phyloP scores from a whole-genome alignment of 306 rosid species.

The Glycine latifolia region DNA sequence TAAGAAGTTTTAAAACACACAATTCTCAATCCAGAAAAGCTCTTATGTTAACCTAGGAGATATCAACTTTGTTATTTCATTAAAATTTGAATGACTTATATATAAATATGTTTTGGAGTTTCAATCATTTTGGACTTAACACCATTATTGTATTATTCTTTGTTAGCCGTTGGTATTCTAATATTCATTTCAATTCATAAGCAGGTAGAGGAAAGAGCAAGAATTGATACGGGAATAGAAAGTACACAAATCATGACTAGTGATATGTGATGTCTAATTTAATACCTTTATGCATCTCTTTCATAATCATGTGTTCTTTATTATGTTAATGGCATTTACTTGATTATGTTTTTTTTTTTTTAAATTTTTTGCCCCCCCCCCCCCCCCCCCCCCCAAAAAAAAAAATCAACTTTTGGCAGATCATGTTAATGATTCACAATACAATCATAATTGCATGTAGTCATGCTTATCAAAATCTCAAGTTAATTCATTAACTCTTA shows the following conservation, averaged over 20 bases:
- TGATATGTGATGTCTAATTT: neutral
- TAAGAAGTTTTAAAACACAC: neutral
- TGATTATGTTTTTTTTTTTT: neutral
- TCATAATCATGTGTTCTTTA: neutral
- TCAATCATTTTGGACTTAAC: neutral
- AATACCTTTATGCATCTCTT: neutral
- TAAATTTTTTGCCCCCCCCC: neutral
- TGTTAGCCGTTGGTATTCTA: neutral
- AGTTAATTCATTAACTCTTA: too few relatives aligned
- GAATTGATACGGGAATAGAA: neutral
- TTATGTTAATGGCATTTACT: neutral
- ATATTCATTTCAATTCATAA: neutral
- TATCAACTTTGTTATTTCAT: neutral
- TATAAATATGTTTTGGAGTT: neutral
- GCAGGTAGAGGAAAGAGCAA: neutral
- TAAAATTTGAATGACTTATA: neutral
- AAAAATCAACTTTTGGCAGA: neutral
- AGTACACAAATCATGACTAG: neutral
- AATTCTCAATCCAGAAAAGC: neutral
- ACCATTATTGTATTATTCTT: neutral
- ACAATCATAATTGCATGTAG: too few relatives aligned
- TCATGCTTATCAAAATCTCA: neutral
- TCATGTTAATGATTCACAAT: neutral
- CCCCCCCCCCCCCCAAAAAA: too few relatives aligned
- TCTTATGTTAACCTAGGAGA: neutral